Base-by-base conservation (phyloP, 2,329 filamentous ascomycete genomes). In the Ploettnerulaceae sp. region DNA sequence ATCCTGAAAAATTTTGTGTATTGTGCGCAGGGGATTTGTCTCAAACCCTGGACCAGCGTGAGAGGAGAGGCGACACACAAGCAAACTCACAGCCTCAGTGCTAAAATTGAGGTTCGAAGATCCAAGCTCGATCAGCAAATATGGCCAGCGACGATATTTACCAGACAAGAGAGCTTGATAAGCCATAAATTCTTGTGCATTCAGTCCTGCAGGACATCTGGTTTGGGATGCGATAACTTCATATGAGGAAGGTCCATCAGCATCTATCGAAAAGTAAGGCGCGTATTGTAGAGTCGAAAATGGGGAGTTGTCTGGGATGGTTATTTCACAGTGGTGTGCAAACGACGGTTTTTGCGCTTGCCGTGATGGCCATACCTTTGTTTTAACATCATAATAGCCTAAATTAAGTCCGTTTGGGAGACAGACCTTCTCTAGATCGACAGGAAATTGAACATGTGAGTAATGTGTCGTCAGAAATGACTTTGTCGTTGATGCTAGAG, bases 21-120 rank as follows among this genome's bases (percentile, higher is more conserved):
- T 58, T 3, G 66, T 58, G 1, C 82, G 69, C 0, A 76, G 58
- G 2, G 52, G 5, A 15, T 69, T 60, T 2, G 53, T 25, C 0
- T 56, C 41, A 4, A 51, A 46, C 2, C 29, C 8, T 12, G 79
- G 79, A 0, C 84, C 84, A 1, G 69, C 71, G 52, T 86, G 75
- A 0, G 74, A 51, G 0, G 71, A 66, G 1, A 86, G 63, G 7
- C 76, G 73, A 1, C 66, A 64, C 1, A 86, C 58, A 0, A 84
- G 53, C 0, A 65, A 48, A 22, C 69, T 68, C 0, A 75, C 76
- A 0, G 71, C 67, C 22, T 76, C 69, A 0, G 70, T 71, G 22
- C 75, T 77, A 50, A 86, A 77, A 51, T 84, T 84, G 3, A 88
- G 41, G 48, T 74, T 75, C 0, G 72, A 69, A 1, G 72, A 69